Percentiles rank a stretch among this genome's conserved stretches.
Conservation (phyloP, 805 yeast genomes). For the Metschnikowia dekortorum region DNA sequence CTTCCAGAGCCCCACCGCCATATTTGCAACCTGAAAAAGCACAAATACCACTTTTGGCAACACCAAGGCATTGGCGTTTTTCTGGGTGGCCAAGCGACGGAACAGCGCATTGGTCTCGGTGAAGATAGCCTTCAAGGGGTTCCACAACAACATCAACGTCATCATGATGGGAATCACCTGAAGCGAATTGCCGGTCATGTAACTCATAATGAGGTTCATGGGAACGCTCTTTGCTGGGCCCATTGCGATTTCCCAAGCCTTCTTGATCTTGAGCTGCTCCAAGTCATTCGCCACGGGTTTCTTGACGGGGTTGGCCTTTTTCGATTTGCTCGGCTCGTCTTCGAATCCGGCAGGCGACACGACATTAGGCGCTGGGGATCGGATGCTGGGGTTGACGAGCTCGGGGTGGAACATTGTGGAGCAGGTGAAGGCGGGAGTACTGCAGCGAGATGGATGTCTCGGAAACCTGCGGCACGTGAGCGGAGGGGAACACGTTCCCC, state of each 20-base stretch:
- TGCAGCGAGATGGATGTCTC: not conserved
- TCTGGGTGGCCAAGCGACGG: constrained; percentile 38
- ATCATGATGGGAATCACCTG: constrained; percentile 90
- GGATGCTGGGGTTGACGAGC: constrained; percentile 11
- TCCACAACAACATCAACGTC: constrained; percentile 77
- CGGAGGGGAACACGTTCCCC: not conserved
- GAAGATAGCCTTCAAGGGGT: constrained; percentile 70
- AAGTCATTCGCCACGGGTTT: constrained; percentile 21
- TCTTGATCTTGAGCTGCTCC: constrained; percentile 46
- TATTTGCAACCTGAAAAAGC: constrained; percentile 46
- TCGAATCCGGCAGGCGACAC: constrained; percentile 21
- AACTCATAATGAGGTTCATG: constrained; percentile 85
- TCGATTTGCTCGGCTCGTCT: not conserved
- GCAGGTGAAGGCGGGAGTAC: not conserved
- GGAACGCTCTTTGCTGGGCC: constrained; percentile 84
- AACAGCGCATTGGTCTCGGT: constrained; percentile 54
- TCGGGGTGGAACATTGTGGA: constrained; percentile 10
- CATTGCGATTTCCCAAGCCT: constrained; percentile 83
- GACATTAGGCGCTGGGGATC: constrained; percentile 6
- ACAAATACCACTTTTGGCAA: constrained; percentile 47
- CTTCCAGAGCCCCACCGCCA: constrained; percentile 81
- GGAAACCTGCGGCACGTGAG: not conserved
- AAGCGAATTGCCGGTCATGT: constrained; percentile 85
- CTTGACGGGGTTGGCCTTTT: constrained; percentile 4
- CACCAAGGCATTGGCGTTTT: constrained; percentile 27